phyloP scores from a whole-genome alignment of 2,329 filamentous ascomycete species.

The Epichloe coenophiala region DNA sequence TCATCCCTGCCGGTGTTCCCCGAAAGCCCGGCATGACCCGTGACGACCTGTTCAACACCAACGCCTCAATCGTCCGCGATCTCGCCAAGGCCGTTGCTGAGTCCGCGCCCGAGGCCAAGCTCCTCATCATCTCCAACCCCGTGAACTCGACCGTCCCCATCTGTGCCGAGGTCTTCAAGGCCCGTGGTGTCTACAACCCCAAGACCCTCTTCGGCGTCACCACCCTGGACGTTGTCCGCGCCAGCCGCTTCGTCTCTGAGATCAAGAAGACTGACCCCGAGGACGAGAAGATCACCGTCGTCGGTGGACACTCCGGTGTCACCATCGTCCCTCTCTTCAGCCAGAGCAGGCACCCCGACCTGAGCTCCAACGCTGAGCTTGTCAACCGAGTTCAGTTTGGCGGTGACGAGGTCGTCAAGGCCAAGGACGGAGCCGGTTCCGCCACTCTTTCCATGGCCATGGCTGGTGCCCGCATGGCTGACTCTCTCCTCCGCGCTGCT shows the following conservation, averaged over 20 bases:
- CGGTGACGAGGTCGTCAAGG: constrained; percentile 97
- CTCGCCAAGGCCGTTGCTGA: constrained; percentile 90
- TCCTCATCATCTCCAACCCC: constrained; percentile 97
- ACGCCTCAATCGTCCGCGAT: constrained; percentile 97
- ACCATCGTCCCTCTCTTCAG: constrained; percentile 97
- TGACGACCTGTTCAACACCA: constrained; percentile 99
- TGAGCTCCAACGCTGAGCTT: constrained; percentile 65
- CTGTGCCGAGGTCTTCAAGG: constrained; percentile 93
- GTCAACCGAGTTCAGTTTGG: constrained; percentile 96
- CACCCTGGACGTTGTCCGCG: constrained; percentile 96
- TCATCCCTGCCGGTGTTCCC: constrained; percentile 93
- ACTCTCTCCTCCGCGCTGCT: constrained; percentile 82
- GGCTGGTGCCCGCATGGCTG: constrained; percentile 73
- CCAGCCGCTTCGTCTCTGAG: constrained; percentile 93
- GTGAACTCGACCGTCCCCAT: constrained; percentile 99
- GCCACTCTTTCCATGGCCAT: constrained; percentile 98
- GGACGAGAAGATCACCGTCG: constrained; percentile 87
- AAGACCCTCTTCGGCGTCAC: constrained; percentile 99
- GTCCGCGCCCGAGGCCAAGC: constrained; percentile 78
- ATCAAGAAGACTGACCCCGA: constrained; percentile 81
- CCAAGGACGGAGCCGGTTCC: constrained; percentile 94
- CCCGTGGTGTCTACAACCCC: constrained; percentile 91
- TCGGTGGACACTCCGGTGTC: constrained; percentile 93
- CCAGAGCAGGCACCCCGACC: constrained; percentile 77
- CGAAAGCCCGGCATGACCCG: constrained; percentile 99